Evolutionary conservation across 306 rosid species (phyloP).

Genomic region (Cucumis cinereus): DNA sequence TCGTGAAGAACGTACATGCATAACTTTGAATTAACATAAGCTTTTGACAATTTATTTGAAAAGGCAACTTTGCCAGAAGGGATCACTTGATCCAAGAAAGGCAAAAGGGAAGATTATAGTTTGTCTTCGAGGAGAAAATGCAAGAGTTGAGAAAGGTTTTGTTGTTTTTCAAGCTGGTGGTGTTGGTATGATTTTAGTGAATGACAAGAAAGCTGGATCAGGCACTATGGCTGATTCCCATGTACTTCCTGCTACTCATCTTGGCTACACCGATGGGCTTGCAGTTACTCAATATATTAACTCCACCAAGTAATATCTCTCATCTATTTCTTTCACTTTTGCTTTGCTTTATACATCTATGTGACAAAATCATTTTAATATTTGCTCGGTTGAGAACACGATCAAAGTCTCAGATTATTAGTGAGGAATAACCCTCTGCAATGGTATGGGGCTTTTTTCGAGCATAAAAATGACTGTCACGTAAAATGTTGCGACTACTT

Average conservation of each 20-base stretch:
- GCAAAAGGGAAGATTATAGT: slow-evolving; percentile 6
- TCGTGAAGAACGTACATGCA: too few relatives aligned
- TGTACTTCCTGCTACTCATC: background rate
- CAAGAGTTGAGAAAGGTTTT: background rate
- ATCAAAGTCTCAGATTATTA: too few relatives aligned
- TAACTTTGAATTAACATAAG: too few relatives aligned
- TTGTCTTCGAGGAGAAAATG: background rate
- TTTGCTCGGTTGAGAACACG: too few relatives aligned
- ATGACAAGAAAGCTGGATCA: background rate
- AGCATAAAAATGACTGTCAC: too few relatives aligned
- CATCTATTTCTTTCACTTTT: background rate
- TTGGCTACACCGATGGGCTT: background rate
- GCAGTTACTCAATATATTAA: background rate
- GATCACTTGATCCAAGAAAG: background rate
- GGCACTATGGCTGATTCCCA: background rate
- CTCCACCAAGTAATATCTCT: background rate
- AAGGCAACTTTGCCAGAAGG: background rate
- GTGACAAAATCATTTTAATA: too few relatives aligned
- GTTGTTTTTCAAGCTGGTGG: background rate
- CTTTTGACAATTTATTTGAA: too few relatives aligned
- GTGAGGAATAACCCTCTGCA: too few relatives aligned
- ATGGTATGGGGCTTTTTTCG: too few relatives aligned
- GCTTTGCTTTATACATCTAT: background rate
- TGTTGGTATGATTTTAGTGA: background rate
- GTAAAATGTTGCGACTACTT: too few relatives aligned